These are phyloP conservation scores for Metarhizium sp. DNA, from an alignment of 2,329 filamentous ascomycete species.

Conservation along the genomic window DNA sequence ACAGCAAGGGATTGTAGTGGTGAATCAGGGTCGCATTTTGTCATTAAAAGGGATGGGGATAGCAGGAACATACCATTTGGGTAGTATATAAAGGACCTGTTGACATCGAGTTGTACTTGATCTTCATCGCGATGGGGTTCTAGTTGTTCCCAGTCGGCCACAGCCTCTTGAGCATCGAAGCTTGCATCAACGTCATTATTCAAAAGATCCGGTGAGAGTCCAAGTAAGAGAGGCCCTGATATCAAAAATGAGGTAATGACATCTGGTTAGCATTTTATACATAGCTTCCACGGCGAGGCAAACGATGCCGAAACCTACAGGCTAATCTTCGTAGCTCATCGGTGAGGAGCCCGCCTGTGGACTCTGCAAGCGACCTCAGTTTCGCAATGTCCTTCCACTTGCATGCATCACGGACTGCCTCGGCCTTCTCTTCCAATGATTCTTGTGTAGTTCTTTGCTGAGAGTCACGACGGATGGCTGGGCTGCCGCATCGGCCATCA, in stretches of 20 bases:
- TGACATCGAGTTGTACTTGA: constrained; percentile 85
- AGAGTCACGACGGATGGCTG: not conserved
- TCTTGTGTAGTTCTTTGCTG: not conserved
- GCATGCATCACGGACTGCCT: constrained; percentile 45
- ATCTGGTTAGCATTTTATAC: constrained; percentile 3
- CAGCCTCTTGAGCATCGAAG: not conserved
- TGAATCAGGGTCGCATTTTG: not conserved
- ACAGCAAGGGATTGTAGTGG: not conserved
- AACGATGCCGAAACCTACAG: constrained; percentile 50
- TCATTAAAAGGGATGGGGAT: not conserved
- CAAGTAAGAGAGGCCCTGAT: constrained; percentile 55
- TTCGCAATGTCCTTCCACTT: constrained; percentile 42
- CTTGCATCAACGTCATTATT: not conserved
- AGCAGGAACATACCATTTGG: constrained; percentile 52
- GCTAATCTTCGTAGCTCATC: constrained; percentile 62
- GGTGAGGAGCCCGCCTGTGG: constrained; percentile 56
- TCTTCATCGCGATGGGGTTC: constrained; percentile 77
- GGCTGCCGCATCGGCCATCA: constrained; percentile 1
- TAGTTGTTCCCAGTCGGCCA: constrained; percentile 49
- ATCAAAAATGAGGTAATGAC: not conserved
- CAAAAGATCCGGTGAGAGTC: constrained; percentile 13
- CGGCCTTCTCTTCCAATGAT: not conserved
- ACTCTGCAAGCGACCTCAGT: constrained; percentile 50
- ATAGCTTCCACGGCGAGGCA: not conserved
- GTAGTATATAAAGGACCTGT: constrained; percentile 96